Percentiles rank a stretch among this genome's conserved stretches.
Evolutionary conservation across 345 rosid genomes (phyloP).

Genomic region (Arabidopsis suecica): DNA sequence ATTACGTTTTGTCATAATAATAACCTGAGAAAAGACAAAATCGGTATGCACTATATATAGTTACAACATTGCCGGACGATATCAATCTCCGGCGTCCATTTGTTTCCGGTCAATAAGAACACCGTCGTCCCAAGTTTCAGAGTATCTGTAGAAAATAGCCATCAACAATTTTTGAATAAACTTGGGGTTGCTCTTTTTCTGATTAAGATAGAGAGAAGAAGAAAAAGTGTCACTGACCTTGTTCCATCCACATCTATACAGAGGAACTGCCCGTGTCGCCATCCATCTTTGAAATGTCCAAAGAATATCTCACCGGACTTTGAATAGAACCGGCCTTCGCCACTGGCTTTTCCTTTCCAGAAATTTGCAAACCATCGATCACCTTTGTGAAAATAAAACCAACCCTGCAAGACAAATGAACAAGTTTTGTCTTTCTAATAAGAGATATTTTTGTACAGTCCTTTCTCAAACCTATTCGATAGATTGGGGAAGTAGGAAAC

Average conservation of each 20-base stretch:
- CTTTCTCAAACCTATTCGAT: constrained; percentile 16
- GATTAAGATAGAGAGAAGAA: neutral
- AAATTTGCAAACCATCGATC: constrained; percentile 97
- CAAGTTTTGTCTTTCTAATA: neutral
- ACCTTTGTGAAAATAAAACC: constrained; percentile 93
- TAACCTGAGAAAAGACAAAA: constrained; percentile 29
- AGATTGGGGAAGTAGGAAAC: neutral
- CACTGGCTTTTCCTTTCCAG: constrained; percentile 98
- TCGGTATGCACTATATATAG: constrained; percentile 17
- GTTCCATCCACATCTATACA: constrained; percentile 76
- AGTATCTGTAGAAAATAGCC: constrained; percentile 48
- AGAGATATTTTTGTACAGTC: constrained; percentile 4
- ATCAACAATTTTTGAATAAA: neutral
- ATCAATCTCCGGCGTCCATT: constrained; percentile 51
- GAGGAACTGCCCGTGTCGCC: constrained; percentile 84
- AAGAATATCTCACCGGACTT: constrained; percentile 79
- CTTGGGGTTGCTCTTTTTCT: neutral
- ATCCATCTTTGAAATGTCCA: constrained; percentile 90
- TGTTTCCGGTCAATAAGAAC: constrained; percentile 61
- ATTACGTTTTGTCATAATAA: constrained; percentile 17
- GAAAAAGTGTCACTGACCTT: constrained; percentile 55
- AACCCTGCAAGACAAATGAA: constrained; percentile 59
- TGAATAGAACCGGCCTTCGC: constrained; percentile 94
- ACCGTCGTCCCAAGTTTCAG: constrained; percentile 85
- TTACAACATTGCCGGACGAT: neutral